phyloP scores from a whole-genome alignment of 2,329 filamentous ascomycete genomes.

The Sphaerulina musiva region DNA sequence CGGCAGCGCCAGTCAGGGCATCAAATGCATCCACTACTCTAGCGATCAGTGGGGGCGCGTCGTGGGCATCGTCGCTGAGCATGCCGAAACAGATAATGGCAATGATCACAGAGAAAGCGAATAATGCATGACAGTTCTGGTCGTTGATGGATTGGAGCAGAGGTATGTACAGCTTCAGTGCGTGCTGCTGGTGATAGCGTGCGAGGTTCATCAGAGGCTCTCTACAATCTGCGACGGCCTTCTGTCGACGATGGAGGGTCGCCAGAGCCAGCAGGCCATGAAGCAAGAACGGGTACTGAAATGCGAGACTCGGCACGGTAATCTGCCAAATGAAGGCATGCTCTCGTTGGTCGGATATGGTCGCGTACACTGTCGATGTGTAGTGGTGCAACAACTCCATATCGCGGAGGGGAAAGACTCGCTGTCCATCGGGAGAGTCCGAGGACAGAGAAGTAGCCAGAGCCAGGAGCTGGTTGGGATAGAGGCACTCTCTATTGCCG shows the following conservation, averaged over 20 bases:
- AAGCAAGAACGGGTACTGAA: constrained; percentile 18
- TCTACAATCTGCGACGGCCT: constrained; percentile 7
- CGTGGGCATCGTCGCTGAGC: constrained; percentile 8
- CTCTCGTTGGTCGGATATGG: constrained; percentile 13
- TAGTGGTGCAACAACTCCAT: constrained; percentile 26
- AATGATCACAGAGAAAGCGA: constrained; percentile 20
- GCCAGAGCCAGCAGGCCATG: constrained; percentile 19
- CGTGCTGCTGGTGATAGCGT: constrained; percentile 23
- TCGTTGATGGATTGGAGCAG: constrained; percentile 19
- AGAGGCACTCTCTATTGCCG: constrained; percentile 18
- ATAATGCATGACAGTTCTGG: constrained; percentile 21
- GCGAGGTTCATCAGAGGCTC: constrained; percentile 17
- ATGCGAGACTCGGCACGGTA: constrained; percentile 16
- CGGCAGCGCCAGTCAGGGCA: constrained; percentile 15
- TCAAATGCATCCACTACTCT: constrained; percentile 20
- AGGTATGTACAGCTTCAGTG: constrained; percentile 21
- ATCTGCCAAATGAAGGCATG: constrained; percentile 15
- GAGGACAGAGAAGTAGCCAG: constrained; percentile 8
- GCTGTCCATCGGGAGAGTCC: constrained; percentile 3
- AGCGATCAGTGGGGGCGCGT: constrained; percentile 6
- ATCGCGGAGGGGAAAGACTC: constrained; percentile 19
- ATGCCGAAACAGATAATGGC: constrained; percentile 16
- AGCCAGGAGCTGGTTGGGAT: constrained; percentile 15
- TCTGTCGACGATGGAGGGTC: constrained; percentile 16
- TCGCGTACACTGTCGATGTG: constrained; percentile 14